Base-by-base conservation (phyloP, 2,329 filamentous ascomycete genomes). In the Colletotrichum sublineola region DNA sequence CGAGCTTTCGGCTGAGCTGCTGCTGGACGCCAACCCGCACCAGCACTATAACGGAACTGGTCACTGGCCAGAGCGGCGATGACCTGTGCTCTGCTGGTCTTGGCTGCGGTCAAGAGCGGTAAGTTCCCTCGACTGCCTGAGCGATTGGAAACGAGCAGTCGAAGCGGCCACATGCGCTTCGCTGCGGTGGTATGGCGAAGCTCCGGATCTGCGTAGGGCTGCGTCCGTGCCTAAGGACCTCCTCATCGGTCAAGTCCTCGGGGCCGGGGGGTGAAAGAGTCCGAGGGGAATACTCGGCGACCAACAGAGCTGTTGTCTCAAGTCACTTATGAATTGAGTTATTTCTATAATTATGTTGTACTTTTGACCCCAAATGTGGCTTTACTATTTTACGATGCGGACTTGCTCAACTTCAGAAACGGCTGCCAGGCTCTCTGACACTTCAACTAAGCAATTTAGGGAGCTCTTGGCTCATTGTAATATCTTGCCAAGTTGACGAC, bases 11-110 rank as follows among this genome's bases (percentile, higher is more conserved):
- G 69, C 76, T 11, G 74, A 73, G 18, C 50, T 74, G 50, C 74
- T 78, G 62, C 60, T 73, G 31, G 67, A 72, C 50, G 74, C 74
- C 57, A 75, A 74, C n/a, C 68, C 75, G 31, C 76, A 73, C n/a
- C 79, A 80, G 62, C 76, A 79, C 24, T 79, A 81, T 63, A 78
- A 81, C 68, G 79, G 80, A 38, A 80, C 77, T 81, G 79, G 79
- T 75, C 75, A 62, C 73, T 76, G 56, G 69, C 75, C 52, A 66
- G 77, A 63, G 68, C 73, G 55, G 58, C 75, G 38, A 73, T 77
- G 68, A 63, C 67, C 53, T 71, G 71, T 52, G 70, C 74, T 20
- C 75, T 81, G 18, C 68, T 78, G 24, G 70, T 81, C 3, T 48
- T 80, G n/a, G 79, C 77, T 6, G 77, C 77, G 31, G 73, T 65